Conservation (phyloP, 2,329 filamentous ascomycete species). For the Fusarium cicatricum region DNA sequence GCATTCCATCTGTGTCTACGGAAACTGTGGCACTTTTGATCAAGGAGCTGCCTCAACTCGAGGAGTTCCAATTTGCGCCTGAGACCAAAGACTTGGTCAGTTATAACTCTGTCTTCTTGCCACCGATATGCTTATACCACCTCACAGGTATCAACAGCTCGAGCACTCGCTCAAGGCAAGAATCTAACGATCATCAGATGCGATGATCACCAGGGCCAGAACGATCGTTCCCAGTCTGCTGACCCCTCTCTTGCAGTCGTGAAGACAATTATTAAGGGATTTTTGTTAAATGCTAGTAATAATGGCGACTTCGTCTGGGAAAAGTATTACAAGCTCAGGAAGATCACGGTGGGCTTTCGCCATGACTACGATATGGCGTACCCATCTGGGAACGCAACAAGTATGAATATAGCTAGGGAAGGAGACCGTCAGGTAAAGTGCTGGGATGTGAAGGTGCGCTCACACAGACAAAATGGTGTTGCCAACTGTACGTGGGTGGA, state of each 20-base stretch:
- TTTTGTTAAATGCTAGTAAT: background rate
- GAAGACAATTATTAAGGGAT: accelerated
- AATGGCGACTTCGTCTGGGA: slow-evolving; percentile 1
- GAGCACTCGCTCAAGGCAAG: background rate
- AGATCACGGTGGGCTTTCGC: accelerated
- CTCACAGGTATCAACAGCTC: background rate
- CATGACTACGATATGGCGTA: accelerated
- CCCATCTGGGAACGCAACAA: too few species aligned
- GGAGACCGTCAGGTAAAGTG: background rate
- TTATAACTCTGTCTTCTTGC: background rate
- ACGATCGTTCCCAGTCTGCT: background rate
- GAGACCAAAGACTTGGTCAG: background rate
- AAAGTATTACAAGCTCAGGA: background rate
- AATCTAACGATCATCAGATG: background rate
- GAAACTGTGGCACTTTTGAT: accelerated
- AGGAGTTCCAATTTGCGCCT: background rate
- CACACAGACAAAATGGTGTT: background rate
- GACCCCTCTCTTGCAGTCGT: background rate
- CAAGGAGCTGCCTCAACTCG: background rate
- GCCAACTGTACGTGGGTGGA: background rate
- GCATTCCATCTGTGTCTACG: background rate
- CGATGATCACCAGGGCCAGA: accelerated
- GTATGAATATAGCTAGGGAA: too few species aligned
- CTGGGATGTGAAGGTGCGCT: background rate
- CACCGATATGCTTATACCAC: background rate